Base-by-base conservation (phyloP, 2,329 filamentous ascomycete species). In the Sporothrix sp. region DNA sequence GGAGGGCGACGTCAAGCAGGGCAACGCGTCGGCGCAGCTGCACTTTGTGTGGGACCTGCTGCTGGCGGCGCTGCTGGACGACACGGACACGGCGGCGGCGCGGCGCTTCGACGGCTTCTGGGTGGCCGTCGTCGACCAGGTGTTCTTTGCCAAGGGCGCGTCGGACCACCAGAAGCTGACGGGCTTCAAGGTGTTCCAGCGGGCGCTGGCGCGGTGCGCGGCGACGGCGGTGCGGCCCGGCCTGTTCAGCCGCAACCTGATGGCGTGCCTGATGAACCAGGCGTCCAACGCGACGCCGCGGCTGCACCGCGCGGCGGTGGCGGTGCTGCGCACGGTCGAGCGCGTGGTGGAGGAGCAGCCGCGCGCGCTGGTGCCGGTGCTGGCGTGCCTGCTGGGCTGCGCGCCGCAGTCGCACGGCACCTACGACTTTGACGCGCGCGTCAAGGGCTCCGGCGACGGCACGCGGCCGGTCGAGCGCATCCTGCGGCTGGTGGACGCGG, bases 141-240 rank as follows among this genome's bases (percentile, higher is more conserved):
- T 85, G 8, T 74, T 96, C 3, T 96, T 97, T 63, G 84, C 87
- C 6, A 79, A 84, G 51, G 81, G 78, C 10, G 84, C 90, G 7
- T 94, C 89, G 1, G 82, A 90, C 38, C 87, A 90, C 58, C 85
- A 94, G 51, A 97, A 96, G 66, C 88, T 87, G 61, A 89, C 88
- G 66, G 93, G 93, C 0, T 91, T 97, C 67, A 81, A 90, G 60
- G 77, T 97, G 2, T 87, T 96, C 60, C 81, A 84, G 59, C 87
- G 84, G 61, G 79, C 89, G 58, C 68, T 96, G 4, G 69, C 75
- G 39, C 69, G 70, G 3, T 66, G 76, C 8, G 69, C 72, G 28
- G 46, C 39, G 1, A n/a, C 36, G 27, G 46, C 30, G 7, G 30
- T 74, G 58, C 77, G 70, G 48, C 73, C 65, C 56, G 73, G 66